Conservation (phyloP, 2,329 filamentous ascomycete species). For the Claviceps pazoutovae region DNA sequence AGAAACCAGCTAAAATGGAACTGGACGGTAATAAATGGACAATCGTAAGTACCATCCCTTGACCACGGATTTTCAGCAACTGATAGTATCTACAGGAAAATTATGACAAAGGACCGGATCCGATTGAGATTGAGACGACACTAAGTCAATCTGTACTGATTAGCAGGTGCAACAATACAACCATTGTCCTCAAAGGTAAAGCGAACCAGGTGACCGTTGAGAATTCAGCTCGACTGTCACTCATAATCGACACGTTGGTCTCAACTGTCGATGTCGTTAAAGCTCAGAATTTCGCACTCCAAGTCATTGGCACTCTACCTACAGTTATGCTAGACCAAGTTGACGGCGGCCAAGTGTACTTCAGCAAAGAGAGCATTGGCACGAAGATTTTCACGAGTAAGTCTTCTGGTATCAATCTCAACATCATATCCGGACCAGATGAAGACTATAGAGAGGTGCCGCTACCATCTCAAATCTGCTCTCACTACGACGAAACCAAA, state of each 20-base stretch:
- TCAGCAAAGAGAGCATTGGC: slow-evolving; percentile 61
- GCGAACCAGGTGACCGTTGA: slow-evolving; percentile 94
- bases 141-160: slow-evolving; percentile 86
- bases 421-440: slow-evolving; percentile 55
- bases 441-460: slow-evolving; percentile 81
- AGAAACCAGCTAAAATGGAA: slow-evolving; percentile 68
- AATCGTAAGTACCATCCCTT: slow-evolving; percentile 39
- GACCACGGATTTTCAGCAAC: neutral
- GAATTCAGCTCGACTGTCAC: slow-evolving; percentile 70
- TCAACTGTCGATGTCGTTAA: slow-evolving; percentile 93
- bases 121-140: slow-evolving; percentile 68
- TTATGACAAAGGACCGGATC: slow-evolving; percentile 60
- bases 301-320: slow-evolving; percentile 73
- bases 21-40: slow-evolving; percentile 89
- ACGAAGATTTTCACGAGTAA: slow-evolving; percentile 87
- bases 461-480: slow-evolving; percentile 78
- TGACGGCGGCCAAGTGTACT: slow-evolving; percentile 77
- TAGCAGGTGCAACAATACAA: slow-evolving; percentile 80
- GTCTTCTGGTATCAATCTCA: slow-evolving; percentile 74
- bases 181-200: slow-evolving; percentile 80
- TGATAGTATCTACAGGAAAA: slow-evolving; percentile 50
- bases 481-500: slow-evolving; percentile 54
- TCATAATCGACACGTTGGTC: slow-evolving; percentile 80
- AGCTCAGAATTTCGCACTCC: slow-evolving; percentile 84
- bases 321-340: slow-evolving; percentile 88